These are phyloP conservation scores for Calonectria honghensis DNA, from an alignment of 2,329 filamentous ascomycete species.

Conservation along the genomic window DNA sequence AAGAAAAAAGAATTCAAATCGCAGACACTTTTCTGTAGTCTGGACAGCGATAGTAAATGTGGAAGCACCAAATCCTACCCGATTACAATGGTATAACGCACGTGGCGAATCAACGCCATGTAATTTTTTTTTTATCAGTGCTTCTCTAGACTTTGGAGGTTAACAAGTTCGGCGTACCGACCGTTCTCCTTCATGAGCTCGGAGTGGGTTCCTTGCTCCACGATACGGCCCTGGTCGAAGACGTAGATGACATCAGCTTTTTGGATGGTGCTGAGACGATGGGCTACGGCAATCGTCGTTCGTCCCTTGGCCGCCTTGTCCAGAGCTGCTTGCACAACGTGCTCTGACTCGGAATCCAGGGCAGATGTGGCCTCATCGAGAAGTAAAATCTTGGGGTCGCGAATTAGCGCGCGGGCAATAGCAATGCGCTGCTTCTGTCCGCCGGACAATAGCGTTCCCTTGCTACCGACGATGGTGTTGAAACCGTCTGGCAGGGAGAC, in stretches of 20 bases:
- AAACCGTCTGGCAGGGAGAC: constrained; percentile 90
- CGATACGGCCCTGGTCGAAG: constrained; percentile 91
- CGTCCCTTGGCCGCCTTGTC: constrained; percentile 89
- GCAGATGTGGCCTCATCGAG: constrained; percentile 89
- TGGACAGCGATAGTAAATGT: constrained; percentile 20
- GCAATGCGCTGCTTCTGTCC: constrained; percentile 97
- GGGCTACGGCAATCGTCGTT: constrained; percentile 95
- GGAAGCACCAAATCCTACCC: constrained; percentile 16
- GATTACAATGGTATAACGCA: background rate
- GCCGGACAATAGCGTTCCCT: constrained; percentile 89
- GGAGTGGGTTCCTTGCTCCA: constrained; percentile 87
- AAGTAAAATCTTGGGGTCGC: constrained; percentile 91
- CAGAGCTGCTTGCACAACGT: constrained; percentile 86
- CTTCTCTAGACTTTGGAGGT: constrained; percentile 85
- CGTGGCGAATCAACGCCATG: background rate
- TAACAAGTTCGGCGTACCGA: constrained; percentile 86
- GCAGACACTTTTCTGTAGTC: background rate
- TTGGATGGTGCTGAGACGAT: constrained; percentile 93
- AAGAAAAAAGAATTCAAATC: constrained; percentile 14
- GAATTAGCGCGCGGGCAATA: constrained; percentile 91
- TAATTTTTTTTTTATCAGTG: constrained; percentile 54
- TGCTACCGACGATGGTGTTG: constrained; percentile 88
- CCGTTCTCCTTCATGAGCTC: constrained; percentile 83
- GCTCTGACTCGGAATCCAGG: constrained; percentile 85
- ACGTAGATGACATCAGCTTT: constrained; percentile 97